A percentile compares a stretch with the other conserved stretches of the same genome.
Conservation (phyloP, 768 basidiomycete genomes). For the Termitomyces sp. region DNA sequence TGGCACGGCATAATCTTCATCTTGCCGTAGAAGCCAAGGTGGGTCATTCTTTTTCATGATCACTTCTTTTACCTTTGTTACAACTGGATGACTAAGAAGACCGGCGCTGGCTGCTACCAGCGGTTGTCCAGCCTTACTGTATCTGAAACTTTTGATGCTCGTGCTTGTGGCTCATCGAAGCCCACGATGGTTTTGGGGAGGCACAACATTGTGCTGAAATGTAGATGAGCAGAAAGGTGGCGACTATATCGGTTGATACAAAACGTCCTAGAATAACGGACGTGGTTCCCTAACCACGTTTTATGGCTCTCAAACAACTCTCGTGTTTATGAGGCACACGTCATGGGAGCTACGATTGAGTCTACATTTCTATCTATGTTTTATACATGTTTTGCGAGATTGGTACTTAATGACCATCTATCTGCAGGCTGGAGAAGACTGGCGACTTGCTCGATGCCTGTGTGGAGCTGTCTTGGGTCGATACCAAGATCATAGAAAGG, state of each 20-base stretch:
- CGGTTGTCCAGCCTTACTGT: slow-evolving; percentile 35
- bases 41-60: slow-evolving; percentile 26
- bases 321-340: slow-evolving; percentile 60
- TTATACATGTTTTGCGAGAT: slow-evolving; percentile 7
- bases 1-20: slow-evolving; percentile 49
- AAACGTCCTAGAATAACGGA: slow-evolving; percentile 73
- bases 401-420: slow-evolving; percentile 8
- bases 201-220: slow-evolving; percentile 14
- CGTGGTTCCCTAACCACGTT: slow-evolving; percentile 12
- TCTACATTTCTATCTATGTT: slow-evolving; percentile 44
- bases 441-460: slow-evolving; percentile 64
- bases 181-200: slow-evolving; percentile 54
- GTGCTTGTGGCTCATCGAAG: slow-evolving; percentile 30
- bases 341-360: slow-evolving; percentile 88
- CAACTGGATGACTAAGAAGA: slow-evolving; percentile 85
- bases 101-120: slow-evolving; percentile 74
- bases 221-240: slow-evolving; percentile 19
- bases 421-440: slow-evolving; percentile 51
- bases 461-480: slow-evolving; percentile 84
- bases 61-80: slow-evolving; percentile 4
- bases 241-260: slow-evolving; percentile 84
- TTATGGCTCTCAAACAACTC: slow-evolving; percentile 80
- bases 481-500: slow-evolving; percentile 43
- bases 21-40: slow-evolving; percentile 46
- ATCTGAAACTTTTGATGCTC: slow-evolving; percentile 13